phyloP scores from a whole-genome alignment of 495 filamentous ascomycete species.

The Aspergillus saccharolyticus region DNA sequence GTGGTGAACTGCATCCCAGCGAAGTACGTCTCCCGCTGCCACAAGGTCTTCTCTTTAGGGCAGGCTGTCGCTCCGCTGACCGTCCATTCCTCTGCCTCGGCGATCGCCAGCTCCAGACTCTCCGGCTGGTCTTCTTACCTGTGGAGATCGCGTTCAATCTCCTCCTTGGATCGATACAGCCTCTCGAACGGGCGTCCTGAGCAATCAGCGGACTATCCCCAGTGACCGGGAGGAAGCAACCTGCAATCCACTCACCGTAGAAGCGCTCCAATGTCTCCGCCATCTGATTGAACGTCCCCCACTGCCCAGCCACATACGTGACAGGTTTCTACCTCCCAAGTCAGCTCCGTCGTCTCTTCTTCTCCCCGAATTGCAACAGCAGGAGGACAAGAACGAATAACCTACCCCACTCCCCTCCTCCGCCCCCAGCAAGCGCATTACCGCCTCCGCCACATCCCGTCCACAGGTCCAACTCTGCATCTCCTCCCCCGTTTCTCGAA shows the following conservation, averaged over 20 bases:
- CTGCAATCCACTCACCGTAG: too few relatives aligned
- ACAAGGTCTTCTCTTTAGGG: not conserved
- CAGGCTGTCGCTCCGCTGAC: not conserved
- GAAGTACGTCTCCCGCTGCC: not conserved
- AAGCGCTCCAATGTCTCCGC: not conserved
- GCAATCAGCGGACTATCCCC: too few relatives aligned
- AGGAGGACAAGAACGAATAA: not conserved
- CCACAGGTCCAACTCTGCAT: not conserved
- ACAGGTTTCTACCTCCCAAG: not conserved
- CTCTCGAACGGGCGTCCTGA: not conserved
- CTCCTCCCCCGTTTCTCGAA: not conserved
- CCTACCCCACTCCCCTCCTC: not conserved
- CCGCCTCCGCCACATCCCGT: not conserved
- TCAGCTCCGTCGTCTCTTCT: too few relatives aligned
- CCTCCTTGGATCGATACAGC: not conserved
- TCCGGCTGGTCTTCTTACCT: conserved; percentile 44
- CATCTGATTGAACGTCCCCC: not conserved
- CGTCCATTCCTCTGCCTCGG: not conserved
- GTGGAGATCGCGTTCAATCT: not conserved
- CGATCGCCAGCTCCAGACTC: conserved; percentile 28
- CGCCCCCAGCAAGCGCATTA: not conserved
- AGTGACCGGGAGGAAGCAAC: too few relatives aligned
- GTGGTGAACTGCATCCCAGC: not conserved
- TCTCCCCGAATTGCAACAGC: not conserved
- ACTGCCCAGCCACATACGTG: not conserved